These are phyloP conservation scores for Ascobolus immersus DNA, from an alignment of 495 filamentous ascomycete species.

Conservation along the genomic window DNA sequence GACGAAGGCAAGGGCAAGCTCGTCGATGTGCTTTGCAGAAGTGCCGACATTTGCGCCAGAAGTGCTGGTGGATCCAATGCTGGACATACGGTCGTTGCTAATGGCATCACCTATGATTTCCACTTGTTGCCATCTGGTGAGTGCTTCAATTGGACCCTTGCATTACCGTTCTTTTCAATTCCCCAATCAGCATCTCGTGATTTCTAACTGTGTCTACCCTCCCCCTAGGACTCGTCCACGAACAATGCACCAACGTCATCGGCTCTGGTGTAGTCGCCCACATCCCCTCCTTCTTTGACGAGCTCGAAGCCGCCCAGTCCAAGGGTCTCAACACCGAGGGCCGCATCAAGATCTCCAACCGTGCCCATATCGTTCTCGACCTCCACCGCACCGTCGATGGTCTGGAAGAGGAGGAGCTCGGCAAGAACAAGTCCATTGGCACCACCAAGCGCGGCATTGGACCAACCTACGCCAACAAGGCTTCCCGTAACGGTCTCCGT, in stretches of 20 bases:
- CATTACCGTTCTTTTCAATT: slow-evolving; percentile 1
- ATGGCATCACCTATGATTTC: slow-evolving; percentile 38
- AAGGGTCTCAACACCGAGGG: slow-evolving; percentile 44
- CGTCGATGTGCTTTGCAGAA: slow-evolving; percentile 36
- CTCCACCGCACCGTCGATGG: slow-evolving; percentile 63
- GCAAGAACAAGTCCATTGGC: slow-evolving; percentile 27
- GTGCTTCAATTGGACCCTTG: slow-evolving; percentile 2
- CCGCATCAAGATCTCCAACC: slow-evolving; percentile 55
- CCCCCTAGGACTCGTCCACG: slow-evolving; percentile 48
- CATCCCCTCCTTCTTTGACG: slow-evolving; percentile 67
- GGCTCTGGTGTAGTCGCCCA: slow-evolving; percentile 68
- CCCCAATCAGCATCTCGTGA: background rate
- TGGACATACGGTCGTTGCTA: slow-evolving; percentile 30
- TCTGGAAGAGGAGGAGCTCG: slow-evolving; percentile 53
- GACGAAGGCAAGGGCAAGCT: slow-evolving; percentile 60
- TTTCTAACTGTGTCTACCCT: slow-evolving; percentile 14
- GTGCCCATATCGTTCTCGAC: slow-evolving; percentile 64
- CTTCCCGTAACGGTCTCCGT: slow-evolving; percentile 45
- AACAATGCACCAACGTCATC: slow-evolving; percentile 54
- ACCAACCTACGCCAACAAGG: slow-evolving; percentile 63
- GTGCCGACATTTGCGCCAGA: slow-evolving; percentile 31
- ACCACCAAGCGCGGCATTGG: slow-evolving; percentile 44
- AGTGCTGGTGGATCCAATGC: slow-evolving; percentile 49
- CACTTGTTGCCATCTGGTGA: slow-evolving; percentile 37
- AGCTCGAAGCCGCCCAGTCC: slow-evolving; percentile 40